Conservation (phyloP, 2,329 filamentous ascomycete species). For the Curvularia verruculosa region DNA sequence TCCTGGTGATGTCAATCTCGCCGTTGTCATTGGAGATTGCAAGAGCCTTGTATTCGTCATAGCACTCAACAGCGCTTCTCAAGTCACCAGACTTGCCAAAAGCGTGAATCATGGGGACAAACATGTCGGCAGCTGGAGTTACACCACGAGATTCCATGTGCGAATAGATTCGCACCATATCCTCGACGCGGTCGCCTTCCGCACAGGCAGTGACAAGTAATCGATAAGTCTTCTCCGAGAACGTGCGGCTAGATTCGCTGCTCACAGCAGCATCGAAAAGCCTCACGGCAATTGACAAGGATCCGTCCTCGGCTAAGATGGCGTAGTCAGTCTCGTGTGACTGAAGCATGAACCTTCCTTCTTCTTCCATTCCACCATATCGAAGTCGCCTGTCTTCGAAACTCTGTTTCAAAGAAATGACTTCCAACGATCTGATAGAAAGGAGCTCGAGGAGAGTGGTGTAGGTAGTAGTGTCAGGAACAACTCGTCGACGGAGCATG, state of each 20-base stretch:
- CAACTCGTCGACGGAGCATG: constrained; percentile 86
- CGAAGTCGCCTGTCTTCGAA: constrained; percentile 83
- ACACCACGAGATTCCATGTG: constrained; percentile 85
- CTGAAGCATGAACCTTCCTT: constrained; percentile 83
- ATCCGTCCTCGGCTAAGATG: constrained; percentile 85
- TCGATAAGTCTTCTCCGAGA: constrained; percentile 83
- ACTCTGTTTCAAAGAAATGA: constrained; percentile 71
- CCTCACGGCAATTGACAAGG: constrained; percentile 81
- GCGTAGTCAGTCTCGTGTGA: constrained; percentile 87
- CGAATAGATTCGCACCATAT: constrained; percentile 89
- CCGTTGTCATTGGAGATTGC: constrained; percentile 86
- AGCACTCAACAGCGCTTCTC: constrained; percentile 87
- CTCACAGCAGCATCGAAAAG: constrained; percentile 79
- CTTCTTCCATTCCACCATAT: constrained; percentile 83
- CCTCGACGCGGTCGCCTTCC: constrained; percentile 76
- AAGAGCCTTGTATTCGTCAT: constrained; percentile 89
- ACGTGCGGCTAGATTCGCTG: constrained; percentile 64
- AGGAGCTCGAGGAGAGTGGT: constrained; percentile 84
- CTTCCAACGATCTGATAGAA: constrained; percentile 79
- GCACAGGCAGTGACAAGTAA: constrained; percentile 87
- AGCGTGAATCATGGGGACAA: constrained; percentile 92
- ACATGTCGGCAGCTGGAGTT: constrained; percentile 78
- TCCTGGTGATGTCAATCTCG: constrained; percentile 68
- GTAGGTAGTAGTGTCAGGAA: constrained; percentile 84
- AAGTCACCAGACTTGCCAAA: constrained; percentile 84